A percentile compares a stretch with the other conserved stretches of the same genome.
Conservation (phyloP, 768 basidiomycete species). For the Agrocybe pediades region DNA sequence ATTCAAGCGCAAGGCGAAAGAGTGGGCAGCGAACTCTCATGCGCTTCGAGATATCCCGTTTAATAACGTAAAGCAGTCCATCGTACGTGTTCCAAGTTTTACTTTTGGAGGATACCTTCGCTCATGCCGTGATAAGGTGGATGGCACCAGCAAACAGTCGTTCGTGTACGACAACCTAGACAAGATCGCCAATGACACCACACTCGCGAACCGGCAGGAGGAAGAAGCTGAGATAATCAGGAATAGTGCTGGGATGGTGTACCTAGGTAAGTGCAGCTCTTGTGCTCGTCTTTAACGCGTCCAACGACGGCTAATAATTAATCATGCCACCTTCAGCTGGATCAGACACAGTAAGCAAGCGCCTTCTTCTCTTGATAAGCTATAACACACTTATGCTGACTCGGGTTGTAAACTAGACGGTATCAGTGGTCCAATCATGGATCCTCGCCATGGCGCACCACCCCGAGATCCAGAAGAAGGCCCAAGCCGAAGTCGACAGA, state of each 20-base stretch:
- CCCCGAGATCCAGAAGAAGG: conserved; percentile 10
- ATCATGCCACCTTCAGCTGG: conserved; percentile 11
- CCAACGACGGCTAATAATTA: background rate
- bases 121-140: conserved; percentile 11
- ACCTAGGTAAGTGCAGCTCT: conserved; percentile 31
- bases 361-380: background rate
- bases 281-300: background rate
- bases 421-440: conserved; percentile 29
- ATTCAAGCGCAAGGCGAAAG: conserved; percentile 31
- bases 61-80: conserved; percentile 22
- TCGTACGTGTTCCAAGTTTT: conserved; percentile 18
- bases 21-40: conserved; percentile 19
- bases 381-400: background rate
- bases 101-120: background rate
- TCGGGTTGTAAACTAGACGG: conserved; percentile 17
- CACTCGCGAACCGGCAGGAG: conserved; percentile 6
- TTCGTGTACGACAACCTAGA: conserved; percentile 27
- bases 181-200: conserved; percentile 15
- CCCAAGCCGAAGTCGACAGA: conserved; percentile 35
- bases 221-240: conserved; percentile 34
- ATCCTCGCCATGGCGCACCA: background rate
- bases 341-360: conserved; percentile 19
- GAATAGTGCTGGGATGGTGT: conserved; percentile 43
- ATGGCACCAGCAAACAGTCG: conserved; percentile 23
- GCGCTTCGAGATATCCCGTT: conserved; percentile 29